phyloP scores from a whole-genome alignment of 2,329 filamentous ascomycete species.

The Epicoccum sorghinum region DNA sequence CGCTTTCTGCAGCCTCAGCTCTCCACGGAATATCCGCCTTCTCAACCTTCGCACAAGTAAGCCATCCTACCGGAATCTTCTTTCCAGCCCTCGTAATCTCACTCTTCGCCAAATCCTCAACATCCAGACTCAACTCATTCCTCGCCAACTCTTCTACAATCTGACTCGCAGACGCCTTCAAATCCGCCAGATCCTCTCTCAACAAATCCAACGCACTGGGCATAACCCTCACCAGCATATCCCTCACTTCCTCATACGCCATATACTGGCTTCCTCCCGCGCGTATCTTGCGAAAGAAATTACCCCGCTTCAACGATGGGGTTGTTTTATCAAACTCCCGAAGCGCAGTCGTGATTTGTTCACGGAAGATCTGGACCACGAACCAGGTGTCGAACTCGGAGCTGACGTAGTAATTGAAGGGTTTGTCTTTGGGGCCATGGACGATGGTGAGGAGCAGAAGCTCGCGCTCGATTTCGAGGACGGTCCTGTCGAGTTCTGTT shows the following conservation, averaged over 20 bases:
- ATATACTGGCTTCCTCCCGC: conserved; percentile 39
- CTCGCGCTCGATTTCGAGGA: conserved; percentile 17
- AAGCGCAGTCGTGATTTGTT: conserved; percentile 33
- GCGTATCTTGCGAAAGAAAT: conserved; percentile 35
- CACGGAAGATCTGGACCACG: conserved; percentile 40
- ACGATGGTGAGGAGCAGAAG: conserved; percentile 33
- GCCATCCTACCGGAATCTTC: conserved; percentile 34
- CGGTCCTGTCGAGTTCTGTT: conserved; percentile 18
- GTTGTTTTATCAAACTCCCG: conserved; percentile 3
- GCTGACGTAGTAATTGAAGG: neutral
- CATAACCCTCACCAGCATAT: conserved; percentile 22
- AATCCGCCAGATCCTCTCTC: neutral
- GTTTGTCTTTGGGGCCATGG: neutral
- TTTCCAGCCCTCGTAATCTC: conserved; percentile 26
- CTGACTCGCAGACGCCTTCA: conserved; percentile 9
- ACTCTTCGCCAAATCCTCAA: conserved; percentile 17
- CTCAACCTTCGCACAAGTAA: conserved; percentile 43
- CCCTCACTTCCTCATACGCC: conserved; percentile 28
- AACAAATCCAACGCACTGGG: conserved; percentile 9
- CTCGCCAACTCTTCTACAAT: conserved; percentile 33
- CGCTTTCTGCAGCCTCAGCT: neutral
- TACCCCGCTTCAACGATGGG: conserved; percentile 22
- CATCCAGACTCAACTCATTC: conserved; percentile 32
- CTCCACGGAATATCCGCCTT: conserved; percentile 41
- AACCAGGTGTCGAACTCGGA: conserved; percentile 28